These are phyloP conservation scores for Metschnikowia lochheadii DNA, from an alignment of 805 yeast genomes.

Conservation along the genomic window DNA sequence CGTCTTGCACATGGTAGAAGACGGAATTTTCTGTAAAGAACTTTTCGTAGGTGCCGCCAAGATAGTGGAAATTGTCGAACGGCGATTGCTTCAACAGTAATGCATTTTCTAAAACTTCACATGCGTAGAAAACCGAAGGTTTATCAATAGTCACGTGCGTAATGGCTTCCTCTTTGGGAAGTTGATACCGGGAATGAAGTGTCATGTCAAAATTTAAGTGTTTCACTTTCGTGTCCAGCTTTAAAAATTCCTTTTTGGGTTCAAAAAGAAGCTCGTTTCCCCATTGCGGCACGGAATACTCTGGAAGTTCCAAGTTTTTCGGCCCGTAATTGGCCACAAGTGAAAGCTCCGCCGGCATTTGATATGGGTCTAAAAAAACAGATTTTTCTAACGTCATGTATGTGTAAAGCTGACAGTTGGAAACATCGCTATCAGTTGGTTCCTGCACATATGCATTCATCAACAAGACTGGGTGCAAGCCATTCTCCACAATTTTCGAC, in stretches of 20 bases:
- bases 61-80: constrained; percentile 25
- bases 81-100: constrained; percentile 33
- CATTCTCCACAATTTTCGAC: constrained; percentile 20
- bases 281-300: constrained; percentile 34
- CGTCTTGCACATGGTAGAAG: constrained; percentile 28
- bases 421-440: constrained; percentile 22
- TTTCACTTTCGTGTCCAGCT: too few relatives aligned
- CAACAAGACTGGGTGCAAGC: constrained; percentile 35
- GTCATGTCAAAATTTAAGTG: constrained; percentile 16
- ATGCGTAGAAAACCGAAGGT: constrained; percentile 35
- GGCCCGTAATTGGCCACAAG: constrained; percentile 30
- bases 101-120: constrained; percentile 28
- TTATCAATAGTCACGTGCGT: constrained; percentile 17
- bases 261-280: constrained; percentile 38
- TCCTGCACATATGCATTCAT: constrained; percentile 10
- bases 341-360: constrained; percentile 23
- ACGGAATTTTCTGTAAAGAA: constrained; percentile 39
- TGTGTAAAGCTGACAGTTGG: constrained; percentile 30
- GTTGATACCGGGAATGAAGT: constrained; percentile 39
- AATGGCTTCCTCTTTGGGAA: constrained; percentile 19
- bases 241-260: constrained; percentile 14
- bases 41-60: constrained; percentile 34
- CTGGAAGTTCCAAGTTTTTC: constrained; percentile 38
- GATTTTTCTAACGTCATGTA: constrained; percentile 30
- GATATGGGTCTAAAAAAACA: constrained; percentile 38